Percentiles rank a stretch among this genome's conserved stretches.
Evolutionary conservation across 768 basidiomycete genomes (phyloP).

Genomic region (Panaeolus cyanescens): DNA sequence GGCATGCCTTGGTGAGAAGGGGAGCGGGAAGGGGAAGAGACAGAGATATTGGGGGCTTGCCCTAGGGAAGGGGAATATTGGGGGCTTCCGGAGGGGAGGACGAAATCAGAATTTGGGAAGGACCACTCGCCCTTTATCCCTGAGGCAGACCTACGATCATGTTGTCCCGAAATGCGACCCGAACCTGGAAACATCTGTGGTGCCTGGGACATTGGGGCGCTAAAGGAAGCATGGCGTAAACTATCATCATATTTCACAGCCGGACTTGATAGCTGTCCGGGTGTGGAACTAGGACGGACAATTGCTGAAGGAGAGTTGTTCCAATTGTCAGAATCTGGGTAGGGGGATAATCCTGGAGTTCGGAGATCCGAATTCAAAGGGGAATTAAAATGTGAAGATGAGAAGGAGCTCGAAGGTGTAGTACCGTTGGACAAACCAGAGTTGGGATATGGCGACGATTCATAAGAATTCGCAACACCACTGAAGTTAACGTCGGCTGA

Average conservation of each 20-base stretch:
- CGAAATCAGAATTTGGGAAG: constrained; percentile 63
- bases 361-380: constrained; percentile 49
- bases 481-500: constrained; percentile 46
- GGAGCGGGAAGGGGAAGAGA: constrained; percentile 53
- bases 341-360: constrained; percentile 44
- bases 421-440: constrained; percentile 53
- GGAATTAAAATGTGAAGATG: constrained; percentile 47
- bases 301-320: constrained; percentile 56
- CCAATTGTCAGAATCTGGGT: constrained; percentile 58
- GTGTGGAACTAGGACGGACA: constrained; percentile 68
- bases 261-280: constrained; percentile 55
- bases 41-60: constrained; percentile 39
- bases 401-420: constrained; percentile 51
- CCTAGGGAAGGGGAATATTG: constrained; percentile 48
- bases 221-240: constrained; percentile 70
- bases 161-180: constrained; percentile 72
- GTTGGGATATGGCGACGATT: constrained; percentile 47
- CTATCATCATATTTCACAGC: constrained; percentile 71
- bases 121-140: constrained; percentile 74
- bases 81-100: constrained; percentile 42
- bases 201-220: constrained; percentile 54
- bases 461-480: constrained; percentile 39
- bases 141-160: constrained; percentile 57
- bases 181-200: constrained; percentile 67
- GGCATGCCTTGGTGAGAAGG: constrained; percentile 45